Conservation (phyloP, 2,329 filamentous ascomycete genomes). For the Dactylellina leptospora region DNA sequence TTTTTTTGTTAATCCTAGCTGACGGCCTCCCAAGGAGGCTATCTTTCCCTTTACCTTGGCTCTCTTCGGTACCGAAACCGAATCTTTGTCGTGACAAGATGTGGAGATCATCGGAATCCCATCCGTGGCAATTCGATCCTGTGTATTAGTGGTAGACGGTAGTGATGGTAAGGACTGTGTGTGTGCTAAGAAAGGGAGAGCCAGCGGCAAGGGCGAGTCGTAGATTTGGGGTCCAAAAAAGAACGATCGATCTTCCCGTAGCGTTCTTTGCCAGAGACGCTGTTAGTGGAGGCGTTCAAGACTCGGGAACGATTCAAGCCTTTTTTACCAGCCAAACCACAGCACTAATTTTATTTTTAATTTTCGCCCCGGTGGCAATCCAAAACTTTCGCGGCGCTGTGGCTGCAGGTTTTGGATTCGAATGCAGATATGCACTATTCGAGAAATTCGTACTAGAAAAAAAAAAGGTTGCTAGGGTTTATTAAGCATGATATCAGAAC, state of each 20-base stretch:
- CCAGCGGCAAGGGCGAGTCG: conserved; percentile 1
- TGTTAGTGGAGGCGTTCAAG: conserved; percentile 17
- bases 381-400: conserved; percentile 24
- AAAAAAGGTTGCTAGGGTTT: conserved; percentile 27
- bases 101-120: conserved; percentile 54
- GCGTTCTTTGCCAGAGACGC: conserved; percentile 3
- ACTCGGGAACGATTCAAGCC: conserved; percentile 12
- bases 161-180: not conserved
- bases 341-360: conserved; percentile 26
- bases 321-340: conserved; percentile 24
- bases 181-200: not conserved
- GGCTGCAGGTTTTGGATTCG: conserved; percentile 18
- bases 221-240: not conserved
- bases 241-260: conserved; percentile 19
- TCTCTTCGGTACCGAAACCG: conserved; percentile 50
- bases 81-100: conserved; percentile 47
- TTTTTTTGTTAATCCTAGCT: conserved; percentile 37
- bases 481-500: conserved; percentile 39
- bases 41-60: conserved; percentile 49
- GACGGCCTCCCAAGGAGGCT: conserved; percentile 34
- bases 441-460: conserved; percentile 30
- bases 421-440: conserved; percentile 7
- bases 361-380: conserved; percentile 32
- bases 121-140: conserved; percentile 37
- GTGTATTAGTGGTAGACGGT: conserved; percentile 5